These are phyloP conservation scores for Phytopythium mirpurense DNA, from an alignment of 352 stramenopile genomes.

Conservation along the genomic window DNA sequence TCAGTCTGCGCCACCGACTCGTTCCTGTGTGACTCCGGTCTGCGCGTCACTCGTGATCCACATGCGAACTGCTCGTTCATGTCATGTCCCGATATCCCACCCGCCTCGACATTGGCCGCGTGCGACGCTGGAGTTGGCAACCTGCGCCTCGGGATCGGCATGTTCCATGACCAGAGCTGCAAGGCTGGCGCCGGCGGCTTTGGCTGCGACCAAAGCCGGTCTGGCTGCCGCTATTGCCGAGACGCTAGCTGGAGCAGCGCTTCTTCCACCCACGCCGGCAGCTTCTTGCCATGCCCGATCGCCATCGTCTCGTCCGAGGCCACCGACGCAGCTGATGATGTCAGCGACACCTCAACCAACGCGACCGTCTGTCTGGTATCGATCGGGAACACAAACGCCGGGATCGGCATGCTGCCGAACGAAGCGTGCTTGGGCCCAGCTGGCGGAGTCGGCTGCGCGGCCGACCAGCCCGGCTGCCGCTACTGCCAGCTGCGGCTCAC, in stretches of 20 bases:
- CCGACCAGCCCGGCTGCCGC: slow-evolving; percentile 6
- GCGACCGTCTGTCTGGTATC: slow-evolving; percentile 2
- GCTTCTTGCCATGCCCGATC: slow-evolving; percentile 1
- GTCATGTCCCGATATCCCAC: not conserved
- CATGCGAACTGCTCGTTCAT: slow-evolving; percentile 1
- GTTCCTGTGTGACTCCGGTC: not conserved
- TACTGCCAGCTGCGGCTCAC: slow-evolving; percentile 5
- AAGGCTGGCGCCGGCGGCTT: not conserved
- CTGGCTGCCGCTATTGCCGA: slow-evolving; percentile 2
- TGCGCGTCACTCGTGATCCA: not conserved
- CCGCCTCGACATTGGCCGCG: not conserved
- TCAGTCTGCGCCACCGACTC: not conserved
- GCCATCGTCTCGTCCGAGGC: not conserved
- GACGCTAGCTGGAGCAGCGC: slow-evolving; percentile 4
- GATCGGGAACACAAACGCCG: slow-evolving; percentile 4
- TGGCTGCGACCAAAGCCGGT: not conserved
- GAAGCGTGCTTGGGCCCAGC: not conserved
- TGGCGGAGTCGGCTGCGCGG: slow-evolving; percentile 1
- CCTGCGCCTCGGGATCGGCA: slow-evolving; percentile 2
- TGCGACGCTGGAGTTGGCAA: slow-evolving; percentile 4
- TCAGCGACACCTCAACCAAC: not conserved
- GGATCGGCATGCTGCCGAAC: slow-evolving; percentile 3
- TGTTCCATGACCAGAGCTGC: slow-evolving; percentile 4
- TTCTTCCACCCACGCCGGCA: not conserved
- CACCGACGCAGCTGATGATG: not conserved